Conservation (phyloP, 176 grass and related monocot genomes). For the Oryza officinalis region DNA sequence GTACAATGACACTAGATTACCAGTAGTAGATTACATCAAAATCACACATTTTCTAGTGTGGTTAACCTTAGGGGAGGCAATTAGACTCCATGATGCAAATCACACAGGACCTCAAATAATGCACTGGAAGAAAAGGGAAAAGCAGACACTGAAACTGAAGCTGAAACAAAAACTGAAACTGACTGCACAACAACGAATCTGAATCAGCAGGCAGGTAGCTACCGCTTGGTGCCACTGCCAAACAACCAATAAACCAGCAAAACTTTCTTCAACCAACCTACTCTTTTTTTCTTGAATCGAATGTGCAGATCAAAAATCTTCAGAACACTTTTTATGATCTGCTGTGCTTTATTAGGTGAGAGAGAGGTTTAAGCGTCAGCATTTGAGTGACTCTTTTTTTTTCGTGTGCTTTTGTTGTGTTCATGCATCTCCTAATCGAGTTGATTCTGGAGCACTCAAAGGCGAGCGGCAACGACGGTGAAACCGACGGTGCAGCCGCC, state of each 20-base stretch:
- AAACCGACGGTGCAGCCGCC: slow-evolving; percentile 43
- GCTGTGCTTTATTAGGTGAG: slow-evolving; percentile 18
- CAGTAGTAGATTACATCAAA: not conserved
- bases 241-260: not conserved
- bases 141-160: slow-evolving; percentile 4
- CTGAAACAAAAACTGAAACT: slow-evolving; percentile 10
- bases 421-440: not conserved
- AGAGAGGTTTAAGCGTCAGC: slow-evolving; percentile 18
- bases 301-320: not conserved
- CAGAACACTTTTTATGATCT: not conserved
- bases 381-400: not conserved
- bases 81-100: not conserved
- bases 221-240: not conserved
- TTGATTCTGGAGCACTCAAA: slow-evolving; percentile 59
- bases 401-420: not conserved
- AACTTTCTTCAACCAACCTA: not conserved
- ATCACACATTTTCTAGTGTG: not conserved
- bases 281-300: not conserved
- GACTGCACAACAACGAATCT: slow-evolving; percentile 34
- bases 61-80: not conserved
- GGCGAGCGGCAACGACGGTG: slow-evolving; percentile 36
- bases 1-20: not conserved
- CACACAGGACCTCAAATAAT: not conserved
- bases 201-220: not conserved
- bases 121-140: not conserved